These are phyloP conservation scores for Fusarium odoratissimum DNA, from an alignment of 2,329 filamentous ascomycete genomes.

Conservation along the genomic window DNA sequence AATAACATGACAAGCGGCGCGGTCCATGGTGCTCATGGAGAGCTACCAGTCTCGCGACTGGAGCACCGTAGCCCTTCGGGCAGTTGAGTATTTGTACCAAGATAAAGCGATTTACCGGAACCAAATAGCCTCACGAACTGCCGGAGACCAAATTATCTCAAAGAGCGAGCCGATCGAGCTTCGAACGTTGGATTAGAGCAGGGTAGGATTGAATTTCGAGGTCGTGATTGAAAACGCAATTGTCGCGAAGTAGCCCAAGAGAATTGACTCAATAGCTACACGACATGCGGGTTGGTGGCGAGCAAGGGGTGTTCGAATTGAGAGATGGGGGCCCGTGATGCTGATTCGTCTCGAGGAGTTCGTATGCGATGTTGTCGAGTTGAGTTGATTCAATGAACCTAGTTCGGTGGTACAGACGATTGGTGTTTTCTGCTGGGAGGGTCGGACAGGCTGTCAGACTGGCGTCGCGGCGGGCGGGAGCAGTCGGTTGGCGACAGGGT, in stretches of 20 bases:
- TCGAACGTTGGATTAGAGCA: conserved; percentile 1
- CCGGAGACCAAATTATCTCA: conserved; percentile 28
- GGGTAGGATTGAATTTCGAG: not conserved
- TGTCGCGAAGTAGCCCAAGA: conserved; percentile 23
- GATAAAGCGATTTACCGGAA: conserved; percentile 19
- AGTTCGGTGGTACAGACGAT: conserved; percentile 29
- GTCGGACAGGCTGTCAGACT: conserved; percentile 36
- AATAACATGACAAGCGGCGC: conserved; percentile 67
- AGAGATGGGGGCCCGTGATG: not conserved
- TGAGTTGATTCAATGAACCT: conserved; percentile 17
- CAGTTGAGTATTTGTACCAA: conserved; percentile 40
- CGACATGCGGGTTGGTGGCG: conserved; percentile 26
- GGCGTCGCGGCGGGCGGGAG: conserved; percentile 34
- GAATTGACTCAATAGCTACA: conserved; percentile 30
- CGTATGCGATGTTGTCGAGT: conserved; percentile 25
- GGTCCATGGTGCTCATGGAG: conserved; percentile 67
- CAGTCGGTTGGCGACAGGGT: conserved; percentile 36
- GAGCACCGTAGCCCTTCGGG: conserved; percentile 65
- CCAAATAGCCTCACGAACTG: conserved; percentile 29
- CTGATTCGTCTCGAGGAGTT: not conserved
- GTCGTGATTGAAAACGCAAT: conserved; percentile 15
- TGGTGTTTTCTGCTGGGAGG: conserved; percentile 31
- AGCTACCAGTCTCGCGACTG: conserved; percentile 72
- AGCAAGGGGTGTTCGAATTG: not conserved
- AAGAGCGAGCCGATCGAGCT: not conserved